phyloP scores from a whole-genome alignment of 768 basidiomycete genomes.

The Saitozyma sp. region DNA sequence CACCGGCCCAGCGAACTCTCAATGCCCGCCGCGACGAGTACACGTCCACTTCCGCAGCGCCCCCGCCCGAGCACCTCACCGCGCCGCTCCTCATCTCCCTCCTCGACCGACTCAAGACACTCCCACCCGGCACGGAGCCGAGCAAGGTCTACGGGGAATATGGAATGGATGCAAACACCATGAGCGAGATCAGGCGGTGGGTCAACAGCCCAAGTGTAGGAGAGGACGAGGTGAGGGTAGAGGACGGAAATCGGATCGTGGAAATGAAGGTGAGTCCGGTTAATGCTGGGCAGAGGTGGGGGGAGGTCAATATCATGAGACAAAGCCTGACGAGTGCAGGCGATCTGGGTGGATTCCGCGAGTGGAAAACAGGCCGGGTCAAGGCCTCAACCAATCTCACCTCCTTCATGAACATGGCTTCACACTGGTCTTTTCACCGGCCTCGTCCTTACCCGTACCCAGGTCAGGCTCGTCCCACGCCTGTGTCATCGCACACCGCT shows the following conservation, averaged over 20 bases:
- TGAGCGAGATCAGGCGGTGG: slow-evolving; percentile 37
- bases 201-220: slow-evolving; percentile 50
- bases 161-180: slow-evolving; percentile 27
- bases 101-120: slow-evolving; percentile 43
- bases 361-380: not conserved
- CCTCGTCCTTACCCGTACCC: too few species aligned
- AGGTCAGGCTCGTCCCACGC: too few species aligned
- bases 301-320: not conserved
- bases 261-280: slow-evolving; percentile 44
- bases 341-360: not conserved
- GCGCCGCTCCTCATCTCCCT: slow-evolving; percentile 40
- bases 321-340: not conserved
- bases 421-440: too few species aligned
- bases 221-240: slow-evolving; percentile 34
- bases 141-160: slow-evolving; percentile 35
- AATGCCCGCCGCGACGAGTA: slow-evolving; percentile 22
- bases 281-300: slow-evolving; percentile 1
- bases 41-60: slow-evolving; percentile 20
- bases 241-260: slow-evolving; percentile 43
- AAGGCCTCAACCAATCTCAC: too few species aligned
- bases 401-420: too few species aligned
- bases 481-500: too few species aligned
- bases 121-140: slow-evolving; percentile 22
- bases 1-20: slow-evolving; percentile 48
- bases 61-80: slow-evolving; percentile 37